These are phyloP conservation scores for Aspergillus fumigatus DNA, from an alignment of 2,329 filamentous ascomycete genomes.

Conservation along the genomic window DNA sequence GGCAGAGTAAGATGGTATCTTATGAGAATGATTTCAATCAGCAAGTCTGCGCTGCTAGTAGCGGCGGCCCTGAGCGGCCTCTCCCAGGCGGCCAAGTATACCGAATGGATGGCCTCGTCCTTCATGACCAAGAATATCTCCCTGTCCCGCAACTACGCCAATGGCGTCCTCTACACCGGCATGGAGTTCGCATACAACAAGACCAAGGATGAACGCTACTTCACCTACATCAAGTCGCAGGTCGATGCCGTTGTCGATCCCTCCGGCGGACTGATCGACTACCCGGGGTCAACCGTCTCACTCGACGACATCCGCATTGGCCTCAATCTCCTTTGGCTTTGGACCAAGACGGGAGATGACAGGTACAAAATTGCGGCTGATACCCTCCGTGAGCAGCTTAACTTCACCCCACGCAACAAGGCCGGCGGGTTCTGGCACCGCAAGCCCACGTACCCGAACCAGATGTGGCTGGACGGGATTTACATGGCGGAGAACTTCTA, in stretches of 20 bases:
- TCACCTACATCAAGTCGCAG: slow-evolving; percentile 9
- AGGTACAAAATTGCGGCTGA: slow-evolving; percentile 14
- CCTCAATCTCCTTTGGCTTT: slow-evolving; percentile 9
- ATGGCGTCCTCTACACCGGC: slow-evolving; percentile 10
- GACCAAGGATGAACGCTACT: slow-evolving; percentile 2
- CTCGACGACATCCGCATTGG: slow-evolving; percentile 15
- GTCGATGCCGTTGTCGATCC: slow-evolving; percentile 7
- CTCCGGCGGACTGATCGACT: slow-evolving; percentile 2
- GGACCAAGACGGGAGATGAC: slow-evolving; percentile 9
- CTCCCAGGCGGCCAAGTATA: slow-evolving; percentile 5
- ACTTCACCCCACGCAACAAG: slow-evolving; percentile 11
- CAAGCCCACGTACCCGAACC: slow-evolving; percentile 11
- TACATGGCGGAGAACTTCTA: slow-evolving; percentile 14
- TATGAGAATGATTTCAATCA: neutral
- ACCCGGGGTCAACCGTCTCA: slow-evolving; percentile 5
- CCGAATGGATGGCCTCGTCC: slow-evolving; percentile 11
- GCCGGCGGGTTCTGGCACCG: slow-evolving; percentile 14
- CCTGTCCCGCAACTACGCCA: slow-evolving; percentile 13
- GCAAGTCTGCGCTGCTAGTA: neutral
- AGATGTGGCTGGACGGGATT: slow-evolving; percentile 17
- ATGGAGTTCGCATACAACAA: slow-evolving; percentile 15
- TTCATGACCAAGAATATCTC: slow-evolving; percentile 8
- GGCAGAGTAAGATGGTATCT: neutral
- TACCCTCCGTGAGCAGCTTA: slow-evolving; percentile 9
- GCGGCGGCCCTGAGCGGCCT: neutral